Base-by-base conservation (phyloP, 2,329 filamentous ascomycete genomes). In the Macroventuria anomochaeta region DNA sequence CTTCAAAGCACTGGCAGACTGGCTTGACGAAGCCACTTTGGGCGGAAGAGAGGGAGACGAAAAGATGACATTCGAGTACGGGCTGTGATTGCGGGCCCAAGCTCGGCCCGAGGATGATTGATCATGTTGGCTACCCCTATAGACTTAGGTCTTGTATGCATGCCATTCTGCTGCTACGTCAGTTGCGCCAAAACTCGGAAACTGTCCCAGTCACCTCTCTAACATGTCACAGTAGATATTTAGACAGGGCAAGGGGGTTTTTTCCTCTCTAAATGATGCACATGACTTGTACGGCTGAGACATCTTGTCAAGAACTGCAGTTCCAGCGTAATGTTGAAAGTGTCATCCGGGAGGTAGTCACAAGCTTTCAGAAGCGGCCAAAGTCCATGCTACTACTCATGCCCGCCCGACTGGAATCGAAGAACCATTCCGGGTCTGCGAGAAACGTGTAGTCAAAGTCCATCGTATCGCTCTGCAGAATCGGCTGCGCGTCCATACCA, bases 31-130 rank as follows among this genome's bases (percentile, higher is more conserved):
- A 38, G 75, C 75, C n/a, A 69, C 65, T 1, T 59, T 60, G 10
- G 64, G 72, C 17, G 68, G 73, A 7, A 67, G 73, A 56, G 62
- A 74, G 23, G 79, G 78, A 4, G 78, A 81, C 46, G 77, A 80
- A 65, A 79, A 72, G 65, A 58, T 80, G 40, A 80, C 78, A 0
- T 81, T 79, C 62, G 61, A 74, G 40, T 81, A 80, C 56, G 75
- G 76, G 10, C 50, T 73, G 21, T 70, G 49, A 59, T 25, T 25
- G n/a, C n/a, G n/a, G n/a, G n/a, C n/a, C n/a, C n/a, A n/a, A n/a
- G n/a, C n/a, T n/a, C n/a, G n/a, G n/a, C n/a, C n/a, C n/a, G n/a
- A n/a, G 23, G 23, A 25, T 25, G 5, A 25, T 25, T 6, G 11
- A n/a, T 31, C 11, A 31, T n/a, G 13, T 31, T 18, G 17, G 31